Evolutionary conservation across 2,329 filamentous ascomycete genomes (phyloP).

Genomic region (Claviceps digitariae): DNA sequence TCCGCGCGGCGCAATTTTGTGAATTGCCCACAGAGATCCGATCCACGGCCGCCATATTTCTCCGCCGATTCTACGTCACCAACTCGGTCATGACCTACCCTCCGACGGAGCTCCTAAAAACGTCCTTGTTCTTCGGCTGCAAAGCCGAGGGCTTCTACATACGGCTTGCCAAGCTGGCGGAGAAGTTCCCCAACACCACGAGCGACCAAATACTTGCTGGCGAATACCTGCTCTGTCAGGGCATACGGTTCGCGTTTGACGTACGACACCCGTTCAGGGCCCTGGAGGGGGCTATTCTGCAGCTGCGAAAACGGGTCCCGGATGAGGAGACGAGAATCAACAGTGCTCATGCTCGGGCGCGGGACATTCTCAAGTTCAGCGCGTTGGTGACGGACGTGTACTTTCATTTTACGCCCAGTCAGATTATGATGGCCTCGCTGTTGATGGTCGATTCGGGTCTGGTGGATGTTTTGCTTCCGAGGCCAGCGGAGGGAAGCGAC

Average conservation of each 20-base stretch:
- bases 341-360: conserved; percentile 58
- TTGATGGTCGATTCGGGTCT: conserved; percentile 59
- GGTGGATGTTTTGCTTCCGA: conserved; percentile 32
- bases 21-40: conserved; percentile 37
- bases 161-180: conserved; percentile 49
- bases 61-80: conserved; percentile 88
- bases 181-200: conserved; percentile 55
- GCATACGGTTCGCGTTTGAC: conserved; percentile 84
- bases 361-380: conserved; percentile 62
- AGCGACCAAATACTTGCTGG: conserved; percentile 76
- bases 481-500: conserved; percentile 17
- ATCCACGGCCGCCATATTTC: conserved; percentile 69
- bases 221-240: conserved; percentile 87
- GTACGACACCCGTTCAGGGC: conserved; percentile 82
- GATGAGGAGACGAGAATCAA: conserved; percentile 40
- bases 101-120: conserved; percentile 76
- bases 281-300: conserved; percentile 75
- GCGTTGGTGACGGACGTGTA: conserved; percentile 88
- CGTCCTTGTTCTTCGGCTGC: conserved; percentile 80
- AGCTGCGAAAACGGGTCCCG: conserved; percentile 55
- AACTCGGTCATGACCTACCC: conserved; percentile 96
- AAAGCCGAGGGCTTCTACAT: conserved; percentile 83
- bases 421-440: conserved; percentile 80
- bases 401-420: conserved; percentile 87
- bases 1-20: conserved; percentile 42